Evolutionary conservation across 352 stramenopile species (phyloP).

Genomic region (Globisporangium alternatum): DNA sequence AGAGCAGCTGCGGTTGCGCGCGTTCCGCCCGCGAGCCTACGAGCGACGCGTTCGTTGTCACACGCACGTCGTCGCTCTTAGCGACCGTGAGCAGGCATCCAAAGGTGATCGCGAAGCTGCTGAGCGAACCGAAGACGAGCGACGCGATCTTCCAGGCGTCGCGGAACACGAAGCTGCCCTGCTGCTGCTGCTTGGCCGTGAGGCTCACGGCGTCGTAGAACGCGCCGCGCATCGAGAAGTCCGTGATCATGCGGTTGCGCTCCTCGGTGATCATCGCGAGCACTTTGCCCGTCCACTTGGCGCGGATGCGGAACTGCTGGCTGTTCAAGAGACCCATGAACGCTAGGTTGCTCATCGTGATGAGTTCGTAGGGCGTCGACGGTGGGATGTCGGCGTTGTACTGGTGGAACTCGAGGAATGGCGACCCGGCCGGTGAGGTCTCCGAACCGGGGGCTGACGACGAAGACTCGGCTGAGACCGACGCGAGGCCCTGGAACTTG

Average conservation of each 20-base stretch:
- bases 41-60: slow-evolving; percentile 8
- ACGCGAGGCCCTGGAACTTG: slow-evolving; percentile 33
- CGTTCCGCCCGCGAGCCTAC: neutral
- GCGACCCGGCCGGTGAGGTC: neutral
- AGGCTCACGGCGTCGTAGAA: slow-evolving; percentile 40
- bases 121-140: slow-evolving; percentile 38
- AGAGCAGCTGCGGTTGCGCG: slow-evolving; percentile 9
- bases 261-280: slow-evolving; percentile 55
- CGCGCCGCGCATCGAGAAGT: slow-evolving; percentile 32
- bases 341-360: slow-evolving; percentile 43
- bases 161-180: slow-evolving; percentile 23
- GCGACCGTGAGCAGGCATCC: slow-evolving; percentile 31
- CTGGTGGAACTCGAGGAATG: slow-evolving; percentile 37
- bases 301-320: slow-evolving; percentile 39
- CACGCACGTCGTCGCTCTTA: slow-evolving; percentile 23
- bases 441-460: slow-evolving; percentile 14
- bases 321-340: slow-evolving; percentile 54
- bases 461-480: slow-evolving; percentile 33
- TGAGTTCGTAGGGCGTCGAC: slow-evolving; percentile 49
- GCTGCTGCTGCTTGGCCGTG: slow-evolving; percentile 38
- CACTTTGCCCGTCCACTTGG: slow-evolving; percentile 46
- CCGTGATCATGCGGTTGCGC: slow-evolving; percentile 47
- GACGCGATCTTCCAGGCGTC: slow-evolving; percentile 37
- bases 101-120: slow-evolving; percentile 39
- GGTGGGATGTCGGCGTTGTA: slow-evolving; percentile 41